Conservation (phyloP, 2,329 filamentous ascomycete species). For the Cladosporium sp. region DNA sequence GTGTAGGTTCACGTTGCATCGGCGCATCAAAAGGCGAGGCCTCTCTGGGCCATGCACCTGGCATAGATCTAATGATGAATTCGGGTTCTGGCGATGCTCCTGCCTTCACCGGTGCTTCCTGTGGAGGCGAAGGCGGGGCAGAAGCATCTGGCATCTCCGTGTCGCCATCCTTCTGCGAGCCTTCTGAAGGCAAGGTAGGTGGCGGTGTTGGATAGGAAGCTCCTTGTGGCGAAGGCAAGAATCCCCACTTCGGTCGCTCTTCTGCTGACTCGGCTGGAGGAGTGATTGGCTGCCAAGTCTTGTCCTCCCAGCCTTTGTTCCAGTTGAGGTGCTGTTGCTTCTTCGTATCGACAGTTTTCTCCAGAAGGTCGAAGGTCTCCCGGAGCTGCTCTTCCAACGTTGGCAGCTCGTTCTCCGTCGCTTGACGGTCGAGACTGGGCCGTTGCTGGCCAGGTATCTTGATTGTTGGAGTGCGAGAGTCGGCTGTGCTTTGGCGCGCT, state of each 20-base stretch:
- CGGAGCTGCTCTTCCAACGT: slow-evolving; percentile 68
- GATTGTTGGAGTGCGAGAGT: slow-evolving; percentile 56
- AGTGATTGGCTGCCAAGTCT: slow-evolving; percentile 77
- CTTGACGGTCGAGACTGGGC: slow-evolving; percentile 59
- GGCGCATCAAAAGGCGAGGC: slow-evolving; percentile 11
- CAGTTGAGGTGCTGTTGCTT: slow-evolving; percentile 83
- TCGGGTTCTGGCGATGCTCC: slow-evolving; percentile 20
- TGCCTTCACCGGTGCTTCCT: slow-evolving; percentile 19
- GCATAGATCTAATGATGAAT: slow-evolving; percentile 19
- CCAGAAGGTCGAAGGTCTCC: slow-evolving; percentile 75
- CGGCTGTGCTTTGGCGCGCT: slow-evolving; percentile 52
- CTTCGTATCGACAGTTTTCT: slow-evolving; percentile 77
- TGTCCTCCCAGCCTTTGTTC: slow-evolving; percentile 85
- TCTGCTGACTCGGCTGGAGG: slow-evolving; percentile 57
- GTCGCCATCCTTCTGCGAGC: slow-evolving; percentile 32
- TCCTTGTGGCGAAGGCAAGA: slow-evolving; percentile 21
- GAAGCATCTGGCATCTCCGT: slow-evolving; percentile 30
- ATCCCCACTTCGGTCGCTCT: slow-evolving; percentile 23
- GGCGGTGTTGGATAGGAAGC: slow-evolving; percentile 40
- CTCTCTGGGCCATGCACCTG: slow-evolving; percentile 15
- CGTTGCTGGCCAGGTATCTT: slow-evolving; percentile 25
- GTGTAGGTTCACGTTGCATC: slow-evolving; percentile 28
- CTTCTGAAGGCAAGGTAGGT: slow-evolving; percentile 39
- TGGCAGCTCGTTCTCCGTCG: slow-evolving; percentile 71
- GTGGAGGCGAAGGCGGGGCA: slow-evolving; percentile 11